A percentile compares a stretch with the other conserved stretches of the same genome.
Evolutionary conservation across 176 grass and related monocot genomes (phyloP).

Genomic region (Dactylis glomerata): DNA sequence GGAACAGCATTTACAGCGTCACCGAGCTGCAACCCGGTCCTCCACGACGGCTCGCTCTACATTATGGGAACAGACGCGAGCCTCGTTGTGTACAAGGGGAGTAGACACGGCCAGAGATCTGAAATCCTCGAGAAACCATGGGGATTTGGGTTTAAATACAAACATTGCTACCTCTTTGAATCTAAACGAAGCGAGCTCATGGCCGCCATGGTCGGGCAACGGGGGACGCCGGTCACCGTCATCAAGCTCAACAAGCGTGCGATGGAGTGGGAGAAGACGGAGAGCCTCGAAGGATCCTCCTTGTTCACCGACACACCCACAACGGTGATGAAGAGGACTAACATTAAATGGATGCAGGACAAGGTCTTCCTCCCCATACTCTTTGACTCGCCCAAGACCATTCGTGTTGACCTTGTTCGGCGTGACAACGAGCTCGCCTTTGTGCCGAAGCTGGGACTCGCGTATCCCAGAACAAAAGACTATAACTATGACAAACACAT

Average conservation of each 20-base stretch:
- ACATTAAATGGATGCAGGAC: not conserved
- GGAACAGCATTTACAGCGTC: not conserved
- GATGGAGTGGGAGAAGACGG: conserved; percentile 7
- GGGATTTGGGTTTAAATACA: not conserved
- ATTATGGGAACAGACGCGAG: not conserved
- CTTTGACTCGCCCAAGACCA: not conserved
- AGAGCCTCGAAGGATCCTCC: not conserved
- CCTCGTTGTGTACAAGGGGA: not conserved
- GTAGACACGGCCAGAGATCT: not conserved
- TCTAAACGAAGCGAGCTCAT: not conserved
- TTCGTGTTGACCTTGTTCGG: not conserved
- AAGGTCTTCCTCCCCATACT: not conserved
- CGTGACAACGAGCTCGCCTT: not conserved
- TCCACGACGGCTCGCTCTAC: not conserved
- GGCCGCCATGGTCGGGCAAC: not conserved
- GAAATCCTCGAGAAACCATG: not conserved
- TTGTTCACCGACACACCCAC: not conserved
- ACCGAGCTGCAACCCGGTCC: not conserved
- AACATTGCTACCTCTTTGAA: not conserved
- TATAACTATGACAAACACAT: not conserved
- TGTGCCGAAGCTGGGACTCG: not conserved
- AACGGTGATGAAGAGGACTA: not conserved
- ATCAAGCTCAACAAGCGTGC: not conserved
- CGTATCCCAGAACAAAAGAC: not conserved
- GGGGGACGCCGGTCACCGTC: not conserved